A percentile compares a stretch with the other conserved stretches of the same genome.
phyloP scores from a whole-genome alignment of 2,329 filamentous ascomycete genomes.

The Colletotrichum coccodes region DNA sequence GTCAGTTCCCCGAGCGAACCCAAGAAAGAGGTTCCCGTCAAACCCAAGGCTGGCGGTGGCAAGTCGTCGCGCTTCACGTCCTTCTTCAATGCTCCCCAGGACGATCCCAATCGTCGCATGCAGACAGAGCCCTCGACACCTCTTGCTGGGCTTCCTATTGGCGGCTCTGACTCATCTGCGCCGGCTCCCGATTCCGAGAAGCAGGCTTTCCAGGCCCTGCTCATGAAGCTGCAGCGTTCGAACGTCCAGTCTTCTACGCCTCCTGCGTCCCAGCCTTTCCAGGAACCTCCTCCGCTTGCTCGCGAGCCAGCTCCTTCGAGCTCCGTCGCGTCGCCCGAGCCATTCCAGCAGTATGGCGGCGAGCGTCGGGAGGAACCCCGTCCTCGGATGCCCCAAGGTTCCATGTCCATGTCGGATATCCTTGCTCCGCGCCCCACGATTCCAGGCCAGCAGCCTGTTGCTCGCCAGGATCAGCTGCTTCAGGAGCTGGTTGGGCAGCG shows the following conservation, averaged over 20 bases:
- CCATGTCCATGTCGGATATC: constrained; percentile 60
- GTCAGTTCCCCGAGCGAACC: constrained; percentile 62
- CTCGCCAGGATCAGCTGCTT: constrained; percentile 68
- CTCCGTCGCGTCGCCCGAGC: constrained; percentile 56
- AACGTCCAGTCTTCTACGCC: constrained; percentile 55
- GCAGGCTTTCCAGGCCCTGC: constrained; percentile 84
- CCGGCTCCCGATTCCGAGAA: constrained; percentile 74
- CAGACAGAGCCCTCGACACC: constrained; percentile 61
- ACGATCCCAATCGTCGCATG: constrained; percentile 59
- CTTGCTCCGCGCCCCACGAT: constrained; percentile 58
- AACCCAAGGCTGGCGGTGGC: constrained; percentile 60
- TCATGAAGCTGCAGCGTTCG: constrained; percentile 81
- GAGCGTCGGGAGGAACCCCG: constrained; percentile 57
- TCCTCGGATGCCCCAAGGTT: constrained; percentile 50
- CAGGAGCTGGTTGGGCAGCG: constrained; percentile 70
- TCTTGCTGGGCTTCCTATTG: constrained; percentile 43
- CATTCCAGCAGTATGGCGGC: constrained; percentile 57
- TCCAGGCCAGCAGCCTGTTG: constrained; percentile 57
- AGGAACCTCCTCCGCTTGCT: constrained; percentile 47
- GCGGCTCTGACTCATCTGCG: constrained; percentile 39
- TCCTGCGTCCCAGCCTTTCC: constrained; percentile 54
- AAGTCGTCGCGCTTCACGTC: constrained; percentile 90
- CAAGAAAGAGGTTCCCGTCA: constrained; percentile 55
- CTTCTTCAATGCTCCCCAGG: constrained; percentile 73
- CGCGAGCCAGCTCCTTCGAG: constrained; percentile 41